phyloP scores from a whole-genome alignment of 768 basidiomycete genomes.

The Lactarius hengduanensis region DNA sequence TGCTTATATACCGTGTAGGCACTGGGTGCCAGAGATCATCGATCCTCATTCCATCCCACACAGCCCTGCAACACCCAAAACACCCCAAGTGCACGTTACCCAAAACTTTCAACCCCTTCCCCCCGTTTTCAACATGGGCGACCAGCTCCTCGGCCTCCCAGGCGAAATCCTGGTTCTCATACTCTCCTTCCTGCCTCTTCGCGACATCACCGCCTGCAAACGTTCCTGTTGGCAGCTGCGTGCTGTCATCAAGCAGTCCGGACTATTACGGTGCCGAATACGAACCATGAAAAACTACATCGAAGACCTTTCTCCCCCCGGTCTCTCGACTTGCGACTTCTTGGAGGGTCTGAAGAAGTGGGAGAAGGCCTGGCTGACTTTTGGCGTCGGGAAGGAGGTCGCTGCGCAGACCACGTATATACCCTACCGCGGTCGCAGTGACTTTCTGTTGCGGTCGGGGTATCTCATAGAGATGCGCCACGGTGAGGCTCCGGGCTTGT shows the following conservation, averaged over 20 bases:
- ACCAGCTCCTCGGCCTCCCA: constrained; percentile 14
- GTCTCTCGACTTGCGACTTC: constrained; percentile 9
- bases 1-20: background rate
- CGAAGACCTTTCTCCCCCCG: constrained; percentile 10
- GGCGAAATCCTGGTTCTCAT: constrained; percentile 14
- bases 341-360: background rate
- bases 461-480: constrained; percentile 13
- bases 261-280: constrained; percentile 3
- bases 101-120: background rate
- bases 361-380: constrained; percentile 16
- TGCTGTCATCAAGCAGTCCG: constrained; percentile 9
- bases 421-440: background rate
- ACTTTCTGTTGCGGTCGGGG: constrained; percentile 13
- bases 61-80: background rate
- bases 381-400: background rate
- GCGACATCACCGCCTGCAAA: constrained; percentile 10
- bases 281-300: constrained; percentile 4
- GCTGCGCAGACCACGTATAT: background rate
- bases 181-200: constrained; percentile 5
- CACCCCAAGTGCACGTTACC: background rate
- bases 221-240: constrained; percentile 12
- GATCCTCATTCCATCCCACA: background rate
- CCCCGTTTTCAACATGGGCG: background rate
- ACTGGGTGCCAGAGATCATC: background rate
- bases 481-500: constrained; percentile 5